These are phyloP conservation scores for Solanum paucissectum DNA, from an alignment of 257 asterid species.

Conservation along the genomic window DNA sequence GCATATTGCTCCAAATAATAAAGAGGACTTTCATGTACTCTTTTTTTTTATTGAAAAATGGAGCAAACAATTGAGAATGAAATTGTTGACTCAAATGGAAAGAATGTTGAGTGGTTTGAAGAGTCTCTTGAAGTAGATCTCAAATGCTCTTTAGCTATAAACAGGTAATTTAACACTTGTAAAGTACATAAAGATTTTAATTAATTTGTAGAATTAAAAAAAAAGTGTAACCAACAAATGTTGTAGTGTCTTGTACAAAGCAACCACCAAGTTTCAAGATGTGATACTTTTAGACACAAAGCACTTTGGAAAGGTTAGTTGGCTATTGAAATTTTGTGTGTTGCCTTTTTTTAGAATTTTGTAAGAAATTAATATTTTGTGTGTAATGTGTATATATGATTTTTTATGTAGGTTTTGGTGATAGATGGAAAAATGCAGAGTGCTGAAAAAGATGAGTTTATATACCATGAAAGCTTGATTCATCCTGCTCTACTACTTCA, in stretches of 20 bases:
- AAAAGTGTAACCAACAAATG: not conserved
- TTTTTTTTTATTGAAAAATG: not conserved
- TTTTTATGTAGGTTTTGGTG: not conserved
- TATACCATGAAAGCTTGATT: not conserved
- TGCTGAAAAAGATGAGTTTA: not conserved
- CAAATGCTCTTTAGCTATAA: not conserved
- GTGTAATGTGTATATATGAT: not conserved
- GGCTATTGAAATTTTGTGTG: not conserved
- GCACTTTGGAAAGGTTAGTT: not conserved
- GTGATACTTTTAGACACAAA: not conserved
- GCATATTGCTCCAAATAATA: not conserved
- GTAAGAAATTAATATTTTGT: not conserved
- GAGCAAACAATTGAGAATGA: not conserved
- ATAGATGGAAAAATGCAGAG: not conserved
- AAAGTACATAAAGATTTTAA: not conserved
- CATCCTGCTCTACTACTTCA: not conserved
- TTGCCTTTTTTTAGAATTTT: no score
- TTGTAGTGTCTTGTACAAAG: not conserved
- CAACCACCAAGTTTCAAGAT: not conserved
- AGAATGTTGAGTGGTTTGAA: not conserved
- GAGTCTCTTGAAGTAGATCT: not conserved
- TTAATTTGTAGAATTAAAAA: no score
- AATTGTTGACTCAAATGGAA: not conserved
- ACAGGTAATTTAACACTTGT: not conserved
- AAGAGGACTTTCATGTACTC: not conserved